Evolutionary conservation across 1,284 basidiomycete species (phyloP), one percentile per base, ranked within the genome.

Genomic region (Tylopilus microsporus): DNA sequence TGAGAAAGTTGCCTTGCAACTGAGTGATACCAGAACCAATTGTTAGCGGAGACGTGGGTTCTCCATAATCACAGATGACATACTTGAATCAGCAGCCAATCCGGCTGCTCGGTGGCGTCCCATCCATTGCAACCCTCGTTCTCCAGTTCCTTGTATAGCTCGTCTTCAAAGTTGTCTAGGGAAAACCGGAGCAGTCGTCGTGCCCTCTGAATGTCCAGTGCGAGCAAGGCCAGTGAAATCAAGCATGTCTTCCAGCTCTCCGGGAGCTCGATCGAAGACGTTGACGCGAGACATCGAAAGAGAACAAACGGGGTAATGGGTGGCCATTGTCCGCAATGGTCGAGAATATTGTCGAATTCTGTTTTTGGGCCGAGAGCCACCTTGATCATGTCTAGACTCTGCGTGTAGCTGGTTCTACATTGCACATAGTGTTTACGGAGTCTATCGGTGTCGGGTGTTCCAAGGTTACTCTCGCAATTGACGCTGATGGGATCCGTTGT

Each of bases 31-130:
- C 42, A 43, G 18, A 43, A 43, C 16, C 6, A 43, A 43, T 2
- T 2, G 18, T 57, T 19, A 49, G 42, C 6, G 21, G 25, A 25
- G 6, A 16, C n/a, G 19, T 0, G 18, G 11, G 6, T 37, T 1
- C 5, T 16, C 2, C 10, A 37, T 37, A 13, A 19, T n/a, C 12
- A 19, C 11, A 42, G 7, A 12, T 13, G 12, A 39, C 59, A 11
- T 18, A 79, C 77, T 72, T 82, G 79, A 13, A 82, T 72, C 6
- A 82, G 57, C 0, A 82, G 65, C 80, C 81, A 82, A 56, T 80
- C 79, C 1, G 72, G 63, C 53, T 72, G 55, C 15, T 46, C 46
- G 9, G 63, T 53, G 4, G 48, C 54, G 9, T 32, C 15, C 54
- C 47, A 52, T 16, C 53, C 59, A 30, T 68, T 54, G 19, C 59